These are phyloP conservation scores for Aspergillus udagawae DNA, from an alignment of 2,329 filamentous ascomycete genomes.

Conservation along the genomic window DNA sequence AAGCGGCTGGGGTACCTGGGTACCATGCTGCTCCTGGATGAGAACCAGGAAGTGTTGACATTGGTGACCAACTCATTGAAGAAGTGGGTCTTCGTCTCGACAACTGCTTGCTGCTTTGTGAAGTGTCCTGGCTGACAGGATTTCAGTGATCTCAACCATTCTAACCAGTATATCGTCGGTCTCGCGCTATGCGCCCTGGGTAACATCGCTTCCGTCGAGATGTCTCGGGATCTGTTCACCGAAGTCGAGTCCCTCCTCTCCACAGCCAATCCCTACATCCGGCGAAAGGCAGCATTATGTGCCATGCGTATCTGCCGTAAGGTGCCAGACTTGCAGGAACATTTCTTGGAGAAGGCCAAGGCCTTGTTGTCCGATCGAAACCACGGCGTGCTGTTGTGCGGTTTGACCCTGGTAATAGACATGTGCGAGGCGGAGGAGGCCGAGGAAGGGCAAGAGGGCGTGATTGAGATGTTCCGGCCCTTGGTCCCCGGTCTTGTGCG, in stretches of 20 bases:
- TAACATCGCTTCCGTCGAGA: conserved; percentile 96
- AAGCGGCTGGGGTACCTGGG: conserved; percentile 94
- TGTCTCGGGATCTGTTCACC: conserved; percentile 94
- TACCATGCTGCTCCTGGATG: conserved; percentile 91
- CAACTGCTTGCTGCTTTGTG: neutral
- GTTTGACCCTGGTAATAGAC: conserved; percentile 83
- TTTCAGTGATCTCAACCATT: conserved; percentile 84
- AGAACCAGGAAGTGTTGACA: conserved; percentile 97
- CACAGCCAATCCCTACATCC: conserved; percentile 96
- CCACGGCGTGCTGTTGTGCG: conserved; percentile 90
- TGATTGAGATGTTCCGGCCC: conserved; percentile 86
- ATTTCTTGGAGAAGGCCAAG: conserved; percentile 93
- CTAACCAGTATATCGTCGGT: conserved; percentile 97
- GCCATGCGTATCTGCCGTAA: conserved; percentile 99
- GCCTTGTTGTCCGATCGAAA: conserved; percentile 86
- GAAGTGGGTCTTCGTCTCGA: conserved; percentile 60
- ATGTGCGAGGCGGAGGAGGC: conserved; percentile 93
- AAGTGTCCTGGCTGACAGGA: conserved; percentile 29
- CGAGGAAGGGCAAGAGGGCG: conserved; percentile 82
- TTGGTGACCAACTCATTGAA: conserved; percentile 96
- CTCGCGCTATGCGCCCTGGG: conserved; percentile 93
- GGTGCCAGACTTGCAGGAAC: conserved; percentile 93
- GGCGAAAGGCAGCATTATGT: conserved; percentile 94
- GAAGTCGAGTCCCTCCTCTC: conserved; percentile 91
- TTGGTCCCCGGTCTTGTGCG: conserved; percentile 82